These are phyloP conservation scores for Talaromyces sp. DNA, from an alignment of 2,329 filamentous ascomycete genomes.

Conservation along the genomic window DNA sequence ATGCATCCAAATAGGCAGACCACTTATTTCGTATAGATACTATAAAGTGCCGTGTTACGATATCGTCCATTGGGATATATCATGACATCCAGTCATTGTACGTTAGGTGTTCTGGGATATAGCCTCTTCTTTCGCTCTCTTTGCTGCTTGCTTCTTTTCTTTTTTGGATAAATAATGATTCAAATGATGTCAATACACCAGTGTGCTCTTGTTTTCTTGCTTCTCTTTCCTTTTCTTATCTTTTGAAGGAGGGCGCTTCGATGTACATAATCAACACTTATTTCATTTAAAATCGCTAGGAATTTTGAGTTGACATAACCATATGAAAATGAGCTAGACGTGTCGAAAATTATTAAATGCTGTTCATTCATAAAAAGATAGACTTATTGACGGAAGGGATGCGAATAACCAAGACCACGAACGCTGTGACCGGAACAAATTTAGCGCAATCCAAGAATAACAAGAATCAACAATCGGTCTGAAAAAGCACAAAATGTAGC, in stretches of 20 bases:
- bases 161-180: neutral
- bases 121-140: neutral
- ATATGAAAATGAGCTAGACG: neutral
- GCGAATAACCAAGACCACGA: neutral
- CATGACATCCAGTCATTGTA: neutral
- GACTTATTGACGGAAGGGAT: neutral
- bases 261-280: constrained; percentile 10
- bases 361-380: neutral
- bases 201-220: neutral
- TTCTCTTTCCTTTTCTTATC: neutral
- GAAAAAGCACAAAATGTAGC: neutral
- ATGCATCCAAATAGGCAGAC: constrained; percentile 55
- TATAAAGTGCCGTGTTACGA: neutral
- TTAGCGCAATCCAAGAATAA: neutral
- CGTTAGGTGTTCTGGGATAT: constrained; percentile 1
- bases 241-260: neutral
- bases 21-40: neutral
- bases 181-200: neutral
- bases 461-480: neutral
- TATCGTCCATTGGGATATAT: neutral
- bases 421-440: neutral
- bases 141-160: neutral
- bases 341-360: neutral
- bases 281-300: neutral
- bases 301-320: neutral